Evolutionary conservation across 2,329 filamentous ascomycete genomes (phyloP).

Genomic region (Pseudocercospora pini-densiflorae): DNA sequence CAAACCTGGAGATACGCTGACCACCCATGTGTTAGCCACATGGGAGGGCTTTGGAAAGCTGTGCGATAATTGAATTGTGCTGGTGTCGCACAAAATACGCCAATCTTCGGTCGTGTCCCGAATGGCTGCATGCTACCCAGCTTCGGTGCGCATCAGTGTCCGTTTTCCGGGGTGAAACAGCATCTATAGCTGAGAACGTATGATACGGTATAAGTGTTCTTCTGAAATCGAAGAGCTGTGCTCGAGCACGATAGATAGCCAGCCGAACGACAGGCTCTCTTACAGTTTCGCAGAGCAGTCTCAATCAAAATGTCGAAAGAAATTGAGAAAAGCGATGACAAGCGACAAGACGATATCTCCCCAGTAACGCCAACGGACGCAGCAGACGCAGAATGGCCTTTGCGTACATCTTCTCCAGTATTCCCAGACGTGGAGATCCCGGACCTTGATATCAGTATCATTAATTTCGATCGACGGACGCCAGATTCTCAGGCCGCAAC

Average conservation of each 20-base stretch:
- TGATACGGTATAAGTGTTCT: neutral
- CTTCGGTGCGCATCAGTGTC: neutral
- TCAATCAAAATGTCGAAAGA: neutral
- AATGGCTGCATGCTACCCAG: slow-evolving; percentile 1
- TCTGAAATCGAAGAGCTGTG: neutral
- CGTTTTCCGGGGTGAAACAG: neutral
- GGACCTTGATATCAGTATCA: slow-evolving; percentile 7
- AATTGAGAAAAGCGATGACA: neutral
- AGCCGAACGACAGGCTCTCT: no score
- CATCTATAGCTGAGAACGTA: neutral
- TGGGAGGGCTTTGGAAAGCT: neutral
- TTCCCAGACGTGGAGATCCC: neutral
- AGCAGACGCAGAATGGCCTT: slow-evolving; percentile 10
- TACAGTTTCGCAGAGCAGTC: neutral
- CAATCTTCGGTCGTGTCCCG: slow-evolving; percentile 9
- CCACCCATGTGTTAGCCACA: slow-evolving; percentile 7
- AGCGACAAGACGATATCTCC: neutral
- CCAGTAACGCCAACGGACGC: neutral
- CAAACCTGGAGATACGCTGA: neutral
- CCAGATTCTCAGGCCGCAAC: slow-evolving; percentile 16
- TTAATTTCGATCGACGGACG: slow-evolving; percentile 10
- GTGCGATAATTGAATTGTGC: slow-evolving; percentile 1
- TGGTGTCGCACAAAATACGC: neutral
- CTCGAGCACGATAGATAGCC: neutral
- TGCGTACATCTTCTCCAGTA: slow-evolving; percentile 9